A percentile compares a stretch with the other conserved stretches of the same genome.
Conservation (phyloP, 257 asterid genomes). For the Scutellaria baicalensis region DNA sequence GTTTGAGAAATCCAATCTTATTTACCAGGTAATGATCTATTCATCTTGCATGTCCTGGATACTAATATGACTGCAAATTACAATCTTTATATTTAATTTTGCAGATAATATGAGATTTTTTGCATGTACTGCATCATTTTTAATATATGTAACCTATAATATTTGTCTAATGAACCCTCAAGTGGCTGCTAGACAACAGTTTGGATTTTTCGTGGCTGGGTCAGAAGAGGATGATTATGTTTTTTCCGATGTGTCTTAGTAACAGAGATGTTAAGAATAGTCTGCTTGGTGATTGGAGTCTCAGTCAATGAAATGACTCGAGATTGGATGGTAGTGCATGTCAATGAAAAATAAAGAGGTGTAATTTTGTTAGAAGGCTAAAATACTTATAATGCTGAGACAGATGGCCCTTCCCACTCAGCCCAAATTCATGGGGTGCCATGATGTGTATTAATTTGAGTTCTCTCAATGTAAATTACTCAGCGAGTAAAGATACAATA, state of each 20-base stretch:
- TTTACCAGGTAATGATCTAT: slow-evolving; percentile 65
- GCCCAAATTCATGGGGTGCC: neutral
- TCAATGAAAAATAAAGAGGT: neutral
- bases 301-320: neutral
- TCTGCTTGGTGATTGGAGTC: neutral
- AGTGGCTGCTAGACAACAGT: neutral
- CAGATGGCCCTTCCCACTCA: neutral
- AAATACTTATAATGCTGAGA: neutral
- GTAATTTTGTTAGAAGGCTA: neutral
- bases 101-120: neutral
- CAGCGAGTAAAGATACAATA: neutral
- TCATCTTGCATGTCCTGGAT: slow-evolving; percentile 14
- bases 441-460: neutral
- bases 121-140: neutral
- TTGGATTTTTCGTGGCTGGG: neutral
- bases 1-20: slow-evolving; percentile 81
- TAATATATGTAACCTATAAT: neutral
- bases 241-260: neutral
- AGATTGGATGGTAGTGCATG: neutral
- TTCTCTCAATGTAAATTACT: neutral
- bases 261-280: neutral
- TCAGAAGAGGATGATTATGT: neutral
- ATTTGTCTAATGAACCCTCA: neutral
- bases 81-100: neutral
- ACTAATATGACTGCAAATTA: neutral